These are phyloP conservation scores for Alternaria gansuensis DNA, from an alignment of 2,329 filamentous ascomycete genomes.

Conservation along the genomic window DNA sequence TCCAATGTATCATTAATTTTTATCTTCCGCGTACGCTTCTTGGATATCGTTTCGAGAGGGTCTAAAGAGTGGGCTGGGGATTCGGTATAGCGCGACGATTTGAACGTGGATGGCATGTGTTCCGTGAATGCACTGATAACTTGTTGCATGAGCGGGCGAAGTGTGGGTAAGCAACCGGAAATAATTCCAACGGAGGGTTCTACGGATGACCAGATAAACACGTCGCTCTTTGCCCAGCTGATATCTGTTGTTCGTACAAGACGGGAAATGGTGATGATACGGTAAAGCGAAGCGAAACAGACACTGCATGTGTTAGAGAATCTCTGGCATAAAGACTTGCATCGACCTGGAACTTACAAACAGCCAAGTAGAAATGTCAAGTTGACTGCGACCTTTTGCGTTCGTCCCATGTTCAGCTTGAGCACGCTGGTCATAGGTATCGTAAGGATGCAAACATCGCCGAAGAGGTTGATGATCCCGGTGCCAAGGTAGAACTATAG, in stretches of 20 bases:
- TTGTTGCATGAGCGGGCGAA: slow-evolving; percentile 32
- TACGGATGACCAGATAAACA: slow-evolving; percentile 42
- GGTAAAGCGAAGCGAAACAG: slow-evolving; percentile 40
- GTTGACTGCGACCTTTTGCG: slow-evolving; percentile 37
- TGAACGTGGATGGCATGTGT: slow-evolving; percentile 21
- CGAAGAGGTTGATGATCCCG: slow-evolving; percentile 39
- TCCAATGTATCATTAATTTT: slow-evolving; percentile 26
- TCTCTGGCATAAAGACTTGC: too few relatives aligned
- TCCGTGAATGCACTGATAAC: slow-evolving; percentile 23
- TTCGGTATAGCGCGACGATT: slow-evolving; percentile 18
- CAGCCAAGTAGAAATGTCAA: slow-evolving; percentile 39
- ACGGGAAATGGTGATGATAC: slow-evolving; percentile 36
- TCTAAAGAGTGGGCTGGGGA: slow-evolving; percentile 20
- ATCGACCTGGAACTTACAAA: slow-evolving; percentile 22
- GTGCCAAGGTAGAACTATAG: slow-evolving; percentile 36
- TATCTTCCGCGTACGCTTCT: slow-evolving; percentile 35
- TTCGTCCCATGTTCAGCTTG: slow-evolving; percentile 28
- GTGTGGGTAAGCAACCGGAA: slow-evolving; percentile 37
- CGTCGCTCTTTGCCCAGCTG: slow-evolving; percentile 41
- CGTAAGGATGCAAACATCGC: slow-evolving; percentile 30
- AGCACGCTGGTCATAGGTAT: slow-evolving; percentile 21
- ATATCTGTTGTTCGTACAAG: slow-evolving; percentile 34
- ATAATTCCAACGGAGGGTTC: slow-evolving; percentile 43
- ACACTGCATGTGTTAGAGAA: slow-evolving; percentile 13
- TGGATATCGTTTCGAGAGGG: slow-evolving; percentile 35